Evolutionary conservation across 148 eudicot genomes (phyloP).

Genomic region (Spergularia marina): DNA sequence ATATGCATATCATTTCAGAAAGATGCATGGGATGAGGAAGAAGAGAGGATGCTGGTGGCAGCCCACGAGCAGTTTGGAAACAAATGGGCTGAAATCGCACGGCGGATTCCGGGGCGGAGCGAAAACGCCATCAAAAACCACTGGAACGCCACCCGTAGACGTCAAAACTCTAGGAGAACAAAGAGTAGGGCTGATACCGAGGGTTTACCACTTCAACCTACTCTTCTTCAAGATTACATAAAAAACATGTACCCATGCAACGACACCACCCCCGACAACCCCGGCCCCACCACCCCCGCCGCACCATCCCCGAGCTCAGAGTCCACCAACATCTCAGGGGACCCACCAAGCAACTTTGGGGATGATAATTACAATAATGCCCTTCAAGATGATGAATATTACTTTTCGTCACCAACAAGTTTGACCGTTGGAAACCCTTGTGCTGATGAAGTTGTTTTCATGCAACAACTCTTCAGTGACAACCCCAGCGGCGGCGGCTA

Average conservation of each 20-base stretch:
- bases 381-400: constrained; percentile 12
- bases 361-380: background rate
- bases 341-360: background rate
- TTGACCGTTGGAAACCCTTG: constrained; percentile 23
- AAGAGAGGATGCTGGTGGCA: constrained; percentile 53
- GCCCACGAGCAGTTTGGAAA: constrained; percentile 60
- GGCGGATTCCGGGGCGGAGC: constrained; percentile 56
- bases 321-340: constrained; percentile 23
- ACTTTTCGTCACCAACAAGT: constrained; percentile 25
- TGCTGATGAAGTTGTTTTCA: constrained; percentile 52
- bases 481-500: background rate
- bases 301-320: constrained; percentile 13
- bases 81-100: constrained; percentile 81
- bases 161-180: constrained; percentile 51
- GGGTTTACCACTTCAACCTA: constrained; percentile 18
- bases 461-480: constrained; percentile 23
- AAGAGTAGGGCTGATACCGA: constrained; percentile 8
- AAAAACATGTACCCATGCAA: constrained; percentile 21
- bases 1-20: constrained; percentile 35
- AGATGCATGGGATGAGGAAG: constrained; percentile 74
- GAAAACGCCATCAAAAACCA: constrained; percentile 83
- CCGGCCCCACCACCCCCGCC: constrained; percentile 2
- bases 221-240: constrained; percentile 60
- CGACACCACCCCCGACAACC: background rate
- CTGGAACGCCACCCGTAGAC: constrained; percentile 85